phyloP scores from a whole-genome alignment of 441 rosid species.

The Pelargonium myrrhifolium region DNA sequence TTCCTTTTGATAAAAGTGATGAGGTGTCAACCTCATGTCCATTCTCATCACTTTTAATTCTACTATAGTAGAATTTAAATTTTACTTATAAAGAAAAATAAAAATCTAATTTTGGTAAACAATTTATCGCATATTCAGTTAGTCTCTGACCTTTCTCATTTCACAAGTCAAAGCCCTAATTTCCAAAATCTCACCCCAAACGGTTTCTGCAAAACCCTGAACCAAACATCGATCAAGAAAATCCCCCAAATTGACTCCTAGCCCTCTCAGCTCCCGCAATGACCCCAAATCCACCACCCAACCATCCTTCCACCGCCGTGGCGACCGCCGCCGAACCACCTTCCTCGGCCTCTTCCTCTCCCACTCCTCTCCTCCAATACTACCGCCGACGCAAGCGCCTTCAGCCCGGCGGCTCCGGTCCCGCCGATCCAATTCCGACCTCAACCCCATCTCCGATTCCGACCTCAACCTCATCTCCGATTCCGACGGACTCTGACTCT shows the following conservation, averaged over 20 bases:
- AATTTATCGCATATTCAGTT: not conserved
- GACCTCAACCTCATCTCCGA: not conserved
- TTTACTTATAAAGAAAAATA: too few species aligned
- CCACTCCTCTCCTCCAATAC: not conserved
- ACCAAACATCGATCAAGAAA: not conserved
- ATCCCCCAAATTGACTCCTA: not conserved
- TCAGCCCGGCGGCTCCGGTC: not conserved
- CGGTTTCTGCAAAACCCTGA: not conserved
- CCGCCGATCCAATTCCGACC: not conserved
- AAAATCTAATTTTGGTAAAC: not conserved
- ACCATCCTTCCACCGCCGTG: not conserved
- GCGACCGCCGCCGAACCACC: not conserved
- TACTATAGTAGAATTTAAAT: too few species aligned
- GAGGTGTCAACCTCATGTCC: too few species aligned
- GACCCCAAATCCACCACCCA: constrained; percentile 1
- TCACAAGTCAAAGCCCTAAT: not conserved
- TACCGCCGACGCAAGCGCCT: not conserved
- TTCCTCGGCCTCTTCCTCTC: not conserved
- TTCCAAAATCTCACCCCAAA: not conserved
- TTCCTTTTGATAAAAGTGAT: too few species aligned
- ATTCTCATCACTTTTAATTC: too few species aligned
- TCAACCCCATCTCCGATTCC: not conserved
- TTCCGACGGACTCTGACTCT: not conserved
- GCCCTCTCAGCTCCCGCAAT: not conserved
- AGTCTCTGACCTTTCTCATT: not conserved